phyloP scores from a whole-genome alignment of 2,329 filamentous ascomycete species.

The Alternaria burnsii region DNA sequence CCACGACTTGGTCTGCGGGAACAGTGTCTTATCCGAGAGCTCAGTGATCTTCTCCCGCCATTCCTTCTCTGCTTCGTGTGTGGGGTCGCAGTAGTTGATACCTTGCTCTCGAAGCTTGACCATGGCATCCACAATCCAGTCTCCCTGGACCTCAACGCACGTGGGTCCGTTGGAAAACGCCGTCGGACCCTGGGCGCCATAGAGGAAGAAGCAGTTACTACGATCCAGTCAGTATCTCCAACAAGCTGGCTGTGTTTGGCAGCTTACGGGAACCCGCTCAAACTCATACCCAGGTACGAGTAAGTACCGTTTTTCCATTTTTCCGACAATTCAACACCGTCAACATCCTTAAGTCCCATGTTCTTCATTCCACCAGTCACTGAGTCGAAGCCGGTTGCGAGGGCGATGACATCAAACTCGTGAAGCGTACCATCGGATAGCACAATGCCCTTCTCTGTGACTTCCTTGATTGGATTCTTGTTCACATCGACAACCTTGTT shows the following conservation, averaged over 20 bases:
- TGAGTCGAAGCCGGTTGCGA: conserved; percentile 58
- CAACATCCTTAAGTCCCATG: conserved; percentile 49
- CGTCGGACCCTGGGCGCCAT: conserved; percentile 58
- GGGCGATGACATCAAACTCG: conserved; percentile 56
- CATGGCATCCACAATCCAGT: conserved; percentile 57
- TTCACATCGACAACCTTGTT: conserved; percentile 56
- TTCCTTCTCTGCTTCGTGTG: conserved; percentile 52
- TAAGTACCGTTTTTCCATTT: conserved; percentile 54
- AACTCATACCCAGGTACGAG: conserved; percentile 55
- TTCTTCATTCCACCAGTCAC: conserved; percentile 55
- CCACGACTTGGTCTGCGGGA: conserved; percentile 54
- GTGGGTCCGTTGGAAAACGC: conserved; percentile 58
- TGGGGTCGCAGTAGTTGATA: conserved; percentile 53
- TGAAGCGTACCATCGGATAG: conserved; percentile 52
- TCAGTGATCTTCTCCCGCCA: conserved; percentile 54
- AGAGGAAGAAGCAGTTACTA: conserved; percentile 56
- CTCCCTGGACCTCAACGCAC: conserved; percentile 56
- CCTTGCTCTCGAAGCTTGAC: conserved; percentile 49
- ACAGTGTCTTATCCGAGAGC: conserved; percentile 53
- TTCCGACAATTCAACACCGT: conserved; percentile 49
- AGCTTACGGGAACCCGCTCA: conserved; percentile 46
- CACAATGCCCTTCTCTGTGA: conserved; percentile 52
- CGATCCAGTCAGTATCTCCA: not conserved
- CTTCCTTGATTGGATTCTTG: conserved; percentile 51
- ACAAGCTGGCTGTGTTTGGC: not conserved